Base-by-base conservation (phyloP, 768 basidiomycete genomes). In the Mycena albidolilacea region DNA sequence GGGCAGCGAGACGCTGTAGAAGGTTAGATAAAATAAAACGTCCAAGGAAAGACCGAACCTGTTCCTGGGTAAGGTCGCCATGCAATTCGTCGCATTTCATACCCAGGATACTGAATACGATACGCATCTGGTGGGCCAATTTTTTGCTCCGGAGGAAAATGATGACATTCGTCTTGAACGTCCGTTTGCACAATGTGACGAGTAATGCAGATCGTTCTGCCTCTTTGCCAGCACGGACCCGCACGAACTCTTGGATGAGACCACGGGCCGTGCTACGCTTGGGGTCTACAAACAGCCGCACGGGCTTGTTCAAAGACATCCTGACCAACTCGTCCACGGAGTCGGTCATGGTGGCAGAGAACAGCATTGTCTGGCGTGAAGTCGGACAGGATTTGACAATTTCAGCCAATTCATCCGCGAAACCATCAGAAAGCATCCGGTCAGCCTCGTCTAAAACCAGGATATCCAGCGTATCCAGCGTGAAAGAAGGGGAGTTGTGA, bases 291-390 rank as follows among this genome's bases (percentile, higher is more conserved):
- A 98, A 98, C 41, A 99, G 87, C 55, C 97, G 90, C 10, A 97
- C 95, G 7, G 98, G 98, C 80, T 93, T 96, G 81, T 96, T 93
- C 61, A 99, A 84, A 14, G 95, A 95, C 88, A 99, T 93, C 78
- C 91, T 92, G 69, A 99, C 94, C 60, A 99, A 89, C 79, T 97
- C 93, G 77, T 98, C 95, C 10, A 99, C 94, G 1, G 94, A 93
- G 81, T 99, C 98, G 5, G 97, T 98, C 94, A 99, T 99, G 1
- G 98, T 99, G 3, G 98, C 98, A 0, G 97, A 98, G 83, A 99
- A 99, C 46, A 99, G 87, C 96, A 99, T 97, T 5, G 98, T 99
- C 81, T 99, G 98, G 46, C 98, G 90, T 35, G 93, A 93, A 23
- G 82, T 82, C 2, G 97, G 97, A 80, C 97, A 98, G 19, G 94